Percentiles rank a stretch among this genome's conserved stretches.
Evolutionary conservation across 805 yeast genomes (phyloP).

Genomic region (Naumovozyma dairenensis): DNA sequence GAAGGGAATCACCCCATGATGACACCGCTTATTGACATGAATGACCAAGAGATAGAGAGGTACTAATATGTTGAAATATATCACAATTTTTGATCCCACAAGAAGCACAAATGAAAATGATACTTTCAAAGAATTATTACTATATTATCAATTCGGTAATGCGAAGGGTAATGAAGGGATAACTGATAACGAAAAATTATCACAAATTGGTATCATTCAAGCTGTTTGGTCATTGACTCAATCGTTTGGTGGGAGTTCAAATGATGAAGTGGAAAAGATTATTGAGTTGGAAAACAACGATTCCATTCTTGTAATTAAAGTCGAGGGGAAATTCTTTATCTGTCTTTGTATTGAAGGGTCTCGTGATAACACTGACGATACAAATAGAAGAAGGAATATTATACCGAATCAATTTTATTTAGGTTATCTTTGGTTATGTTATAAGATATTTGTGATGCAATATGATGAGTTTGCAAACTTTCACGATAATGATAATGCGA

Average conservation of each 20-base stretch:
- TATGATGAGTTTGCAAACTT: conserved; percentile 19
- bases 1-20: too few relatives aligned
- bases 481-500: conserved; percentile 9
- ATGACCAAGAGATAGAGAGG: too few relatives aligned
- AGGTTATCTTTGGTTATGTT: conserved; percentile 20
- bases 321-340: conserved; percentile 25
- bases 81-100: conserved; percentile 34
- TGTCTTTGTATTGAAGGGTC: conserved; percentile 13
- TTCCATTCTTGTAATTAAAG: conserved; percentile 18
- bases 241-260: conserved; percentile 6
- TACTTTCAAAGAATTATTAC: conserved; percentile 29
- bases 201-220: conserved; percentile 35
- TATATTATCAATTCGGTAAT: conserved; percentile 23
- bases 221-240: conserved; percentile 29
- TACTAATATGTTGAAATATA: conserved; percentile 17
- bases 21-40: too few relatives aligned
- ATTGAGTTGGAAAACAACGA: conserved; percentile 27
- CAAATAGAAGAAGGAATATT: conserved; percentile 5
- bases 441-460: conserved; percentile 19
- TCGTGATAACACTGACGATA: conserved; percentile 7
- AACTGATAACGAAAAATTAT: conserved; percentile 28
- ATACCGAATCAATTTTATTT: conserved; percentile 24
- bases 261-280: conserved; percentile 10
- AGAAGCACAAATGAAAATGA: conserved; percentile 26
- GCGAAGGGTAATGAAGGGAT: conserved; percentile 6